phyloP scores from a whole-genome alignment of 495 filamentous ascomycete species.

The Cercophora sp. region DNA sequence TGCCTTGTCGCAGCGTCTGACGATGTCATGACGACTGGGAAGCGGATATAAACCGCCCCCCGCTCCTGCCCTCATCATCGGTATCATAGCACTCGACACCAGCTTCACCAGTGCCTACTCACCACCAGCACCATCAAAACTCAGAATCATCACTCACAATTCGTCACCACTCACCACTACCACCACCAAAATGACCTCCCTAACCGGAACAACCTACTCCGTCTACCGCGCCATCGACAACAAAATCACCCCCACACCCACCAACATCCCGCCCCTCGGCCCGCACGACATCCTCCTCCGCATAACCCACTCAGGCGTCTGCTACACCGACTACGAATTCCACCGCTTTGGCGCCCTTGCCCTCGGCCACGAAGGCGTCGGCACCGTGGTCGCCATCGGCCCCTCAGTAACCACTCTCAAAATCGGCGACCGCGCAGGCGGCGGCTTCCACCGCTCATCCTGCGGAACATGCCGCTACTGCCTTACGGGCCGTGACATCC shows the following conservation, averaged over 20 bases:
- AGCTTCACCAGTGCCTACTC: no score
- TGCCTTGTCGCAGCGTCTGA: no score
- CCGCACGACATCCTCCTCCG: slow-evolving; percentile 19
- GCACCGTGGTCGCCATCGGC: slow-evolving; percentile 53
- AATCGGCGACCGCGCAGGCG: slow-evolving; percentile 56
- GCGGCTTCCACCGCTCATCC: slow-evolving; percentile 44
- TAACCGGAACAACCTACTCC: slow-evolving; percentile 11
- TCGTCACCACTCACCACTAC: no score
- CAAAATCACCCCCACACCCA: slow-evolving; percentile 94
- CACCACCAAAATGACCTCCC: slow-evolving; percentile 8
- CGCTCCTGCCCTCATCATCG: no score
- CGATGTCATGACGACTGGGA: no score
- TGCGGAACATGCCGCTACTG: slow-evolving; percentile 20
- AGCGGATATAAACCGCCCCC: no score
- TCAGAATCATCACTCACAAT: no score
- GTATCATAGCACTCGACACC: no score
- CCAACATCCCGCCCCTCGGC: slow-evolving; percentile 41
- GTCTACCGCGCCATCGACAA: slow-evolving; percentile 8
- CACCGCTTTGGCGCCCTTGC: slow-evolving; percentile 9
- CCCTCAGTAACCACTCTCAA: slow-evolving; percentile 53
- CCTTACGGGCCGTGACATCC: slow-evolving; percentile 20
- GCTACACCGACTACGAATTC: slow-evolving; percentile 15
- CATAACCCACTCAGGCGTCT: slow-evolving; percentile 21
- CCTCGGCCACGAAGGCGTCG: slow-evolving; percentile 48
- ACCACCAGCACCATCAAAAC: no score